Base-by-base conservation (phyloP, 2,329 filamentous ascomycete species). In the Claviceps arundinis region DNA sequence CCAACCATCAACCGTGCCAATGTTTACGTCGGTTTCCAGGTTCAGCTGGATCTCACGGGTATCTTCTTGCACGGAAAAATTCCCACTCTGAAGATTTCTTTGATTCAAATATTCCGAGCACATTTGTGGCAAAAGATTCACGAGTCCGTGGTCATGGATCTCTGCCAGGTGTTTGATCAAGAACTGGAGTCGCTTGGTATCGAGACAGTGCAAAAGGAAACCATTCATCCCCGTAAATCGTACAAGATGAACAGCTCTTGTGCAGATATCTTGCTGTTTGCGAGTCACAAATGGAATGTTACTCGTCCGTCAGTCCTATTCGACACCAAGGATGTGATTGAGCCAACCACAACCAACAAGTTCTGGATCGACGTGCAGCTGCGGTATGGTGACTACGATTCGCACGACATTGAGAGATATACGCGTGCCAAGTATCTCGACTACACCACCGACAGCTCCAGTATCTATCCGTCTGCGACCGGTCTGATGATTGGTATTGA, bases 161-260 rank as follows among this genome's bases (percentile, higher is more conserved):
- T 98, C 63, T 97, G 93, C 61, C 94, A 98, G 65, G 93, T 98
- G 14, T 95, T 98, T 60, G 93, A 98, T 59, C 91, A 97, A 64
- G 93, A 98, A 66, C 73, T 98, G 44, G 93, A 98, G 68, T 89
- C 93, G 37, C 75, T 98, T 4, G 90, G 90, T 38, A 96, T 98
- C 54, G 93, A 98, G 69, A 94, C 89, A 2, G 93, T 97, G 4
- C 93, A 98, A 66, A 98, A 98, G 70, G 93, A 98, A 73, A 97
- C 93, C 0, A 98, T 98, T 54, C 93, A 98, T 74, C 93, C 93
- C 50, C 81, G 93, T 80, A 98, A 98, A 72, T 96, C 89, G 4
- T 98, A 98, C 81, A 98, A 98, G 81, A 98, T 98, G 93, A 98
- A 98, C 76, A 96, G 90, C 62, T 97, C 91, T 53, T 97, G 93